Evolutionary conservation across 2,329 filamentous ascomycete genomes (phyloP).

Genomic region (Aspergillus fructus): DNA sequence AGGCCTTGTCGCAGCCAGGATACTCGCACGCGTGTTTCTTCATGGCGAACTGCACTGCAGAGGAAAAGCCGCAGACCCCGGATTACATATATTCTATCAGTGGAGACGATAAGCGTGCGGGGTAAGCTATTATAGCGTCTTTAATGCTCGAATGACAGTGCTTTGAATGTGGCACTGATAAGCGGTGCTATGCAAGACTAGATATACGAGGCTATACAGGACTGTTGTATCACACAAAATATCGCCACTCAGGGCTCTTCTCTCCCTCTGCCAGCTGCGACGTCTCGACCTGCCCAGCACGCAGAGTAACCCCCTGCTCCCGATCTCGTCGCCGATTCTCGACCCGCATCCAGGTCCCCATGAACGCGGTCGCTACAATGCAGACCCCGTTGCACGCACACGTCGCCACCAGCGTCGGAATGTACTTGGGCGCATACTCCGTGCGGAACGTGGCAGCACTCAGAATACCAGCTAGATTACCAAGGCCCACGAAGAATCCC

Average conservation of each 20-base stretch:
- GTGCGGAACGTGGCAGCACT: constrained; percentile 46
- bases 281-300: constrained; percentile 42
- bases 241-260: constrained; percentile 36
- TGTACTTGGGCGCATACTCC: constrained; percentile 49
- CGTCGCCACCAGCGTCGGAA: constrained; percentile 49
- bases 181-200: too few relatives aligned
- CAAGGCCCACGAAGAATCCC: constrained; percentile 49
- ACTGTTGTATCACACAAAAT: constrained; percentile 17
- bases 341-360: constrained; percentile 48
- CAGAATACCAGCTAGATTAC: constrained; percentile 52
- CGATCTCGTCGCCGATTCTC: constrained; percentile 45
- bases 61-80: too few relatives aligned
- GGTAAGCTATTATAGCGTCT: not conserved
- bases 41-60: not conserved
- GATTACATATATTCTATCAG: not conserved
- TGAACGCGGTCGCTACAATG: constrained; percentile 38
- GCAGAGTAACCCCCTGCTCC: constrained; percentile 35
- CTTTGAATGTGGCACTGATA: too few relatives aligned
- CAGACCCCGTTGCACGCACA: constrained; percentile 44
- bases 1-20: constrained; percentile 52
- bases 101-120: constrained; percentile 5
- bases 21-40: constrained; percentile 37
- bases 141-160: too few relatives aligned
- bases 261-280: constrained; percentile 41
- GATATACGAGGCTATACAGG: too few relatives aligned